Percentiles rank a stretch among this genome's conserved stretches.
Evolutionary conservation across 306 rosid species (phyloP).

Genomic region (Cucurbita argyrosperma): DNA sequence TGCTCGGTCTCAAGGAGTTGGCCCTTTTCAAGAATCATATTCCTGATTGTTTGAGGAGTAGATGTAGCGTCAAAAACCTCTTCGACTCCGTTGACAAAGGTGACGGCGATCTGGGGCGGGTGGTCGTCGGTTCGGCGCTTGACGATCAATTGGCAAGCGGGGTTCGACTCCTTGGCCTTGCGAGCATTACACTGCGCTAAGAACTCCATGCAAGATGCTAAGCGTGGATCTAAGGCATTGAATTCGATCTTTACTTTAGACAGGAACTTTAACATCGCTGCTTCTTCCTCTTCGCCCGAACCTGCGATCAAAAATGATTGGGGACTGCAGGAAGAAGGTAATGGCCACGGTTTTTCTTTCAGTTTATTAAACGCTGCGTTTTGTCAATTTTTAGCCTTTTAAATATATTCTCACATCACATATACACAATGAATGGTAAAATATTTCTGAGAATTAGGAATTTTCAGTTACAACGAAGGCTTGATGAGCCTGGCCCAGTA

Average conservation of each 20-base stretch:
- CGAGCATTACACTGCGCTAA: slow-evolving; percentile 85
- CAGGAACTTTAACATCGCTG: slow-evolving; percentile 59
- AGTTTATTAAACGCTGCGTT: no score
- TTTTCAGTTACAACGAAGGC: no score
- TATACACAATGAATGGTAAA: no score
- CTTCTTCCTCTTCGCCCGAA: neutral
- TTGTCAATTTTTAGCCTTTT: no score
- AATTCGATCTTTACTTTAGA: slow-evolving; percentile 73
- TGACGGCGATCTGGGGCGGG: slow-evolving; percentile 72
- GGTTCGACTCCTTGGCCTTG: slow-evolving; percentile 80
- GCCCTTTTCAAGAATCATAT: slow-evolving; percentile 71
- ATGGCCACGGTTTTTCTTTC: no score
- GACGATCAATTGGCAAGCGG: slow-evolving; percentile 59
- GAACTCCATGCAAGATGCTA: slow-evolving; percentile 85
- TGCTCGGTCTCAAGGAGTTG: slow-evolving; percentile 58
- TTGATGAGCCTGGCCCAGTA: no score
- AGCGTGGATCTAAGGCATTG: slow-evolving; percentile 83
- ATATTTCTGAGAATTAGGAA: no score
- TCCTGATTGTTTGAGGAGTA: slow-evolving; percentile 54
- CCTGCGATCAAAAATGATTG: neutral
- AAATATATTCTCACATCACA: no score
- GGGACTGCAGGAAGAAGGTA: neutral
- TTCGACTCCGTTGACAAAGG: slow-evolving; percentile 72
- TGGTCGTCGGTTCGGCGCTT: slow-evolving; percentile 72
- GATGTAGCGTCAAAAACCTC: slow-evolving; percentile 64